These are phyloP conservation scores for Geranium rotundifolium DNA, from an alignment of 345 rosid species.

Conservation along the genomic window DNA sequence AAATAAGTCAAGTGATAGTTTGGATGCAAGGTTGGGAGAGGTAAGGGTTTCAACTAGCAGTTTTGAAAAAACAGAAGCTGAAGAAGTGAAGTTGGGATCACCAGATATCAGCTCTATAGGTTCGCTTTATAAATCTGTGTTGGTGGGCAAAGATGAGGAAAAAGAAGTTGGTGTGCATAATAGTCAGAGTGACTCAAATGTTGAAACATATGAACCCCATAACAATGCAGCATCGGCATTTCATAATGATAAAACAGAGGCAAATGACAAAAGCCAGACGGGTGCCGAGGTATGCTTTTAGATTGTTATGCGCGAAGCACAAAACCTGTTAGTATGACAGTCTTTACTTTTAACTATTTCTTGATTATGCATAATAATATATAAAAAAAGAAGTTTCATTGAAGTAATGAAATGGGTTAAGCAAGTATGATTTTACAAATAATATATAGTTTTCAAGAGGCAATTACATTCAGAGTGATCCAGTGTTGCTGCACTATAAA, in stretches of 20 bases:
- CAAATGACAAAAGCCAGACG: background rate
- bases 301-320: background rate
- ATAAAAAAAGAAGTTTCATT: too few relatives aligned
- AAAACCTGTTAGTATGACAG: background rate
- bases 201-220: background rate
- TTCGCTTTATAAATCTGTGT: too few relatives aligned
- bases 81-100: background rate
- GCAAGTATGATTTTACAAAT: too few relatives aligned
- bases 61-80: background rate
- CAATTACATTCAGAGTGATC: background rate
- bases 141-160: background rate
- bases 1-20: background rate
- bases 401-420: too few relatives aligned
- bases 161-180: background rate
- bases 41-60: background rate
- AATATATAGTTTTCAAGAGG: background rate
- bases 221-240: too few relatives aligned
- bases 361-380: background rate
- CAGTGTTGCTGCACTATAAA: background rate
- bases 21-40: background rate
- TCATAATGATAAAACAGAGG: background rate
- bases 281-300: background rate
- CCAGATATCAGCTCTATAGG: too few relatives aligned
- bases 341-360: background rate
- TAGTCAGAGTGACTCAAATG: background rate